phyloP scores from a whole-genome alignment of 306 rosid species.

The Crataegus laevigata region DNA sequence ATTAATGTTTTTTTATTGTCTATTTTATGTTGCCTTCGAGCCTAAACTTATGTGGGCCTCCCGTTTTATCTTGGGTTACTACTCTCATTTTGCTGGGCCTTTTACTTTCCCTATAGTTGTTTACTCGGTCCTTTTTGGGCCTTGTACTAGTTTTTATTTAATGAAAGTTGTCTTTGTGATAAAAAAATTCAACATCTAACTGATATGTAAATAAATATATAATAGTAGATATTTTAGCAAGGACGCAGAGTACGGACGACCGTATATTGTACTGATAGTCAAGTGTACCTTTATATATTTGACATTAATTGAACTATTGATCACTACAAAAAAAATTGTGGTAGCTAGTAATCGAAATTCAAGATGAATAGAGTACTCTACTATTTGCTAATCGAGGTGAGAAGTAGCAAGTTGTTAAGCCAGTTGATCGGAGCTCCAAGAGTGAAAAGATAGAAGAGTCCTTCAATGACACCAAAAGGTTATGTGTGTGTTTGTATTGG shows the following conservation, averaged over 20 bases:
- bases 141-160: too few relatives aligned
- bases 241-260: conserved; percentile 6
- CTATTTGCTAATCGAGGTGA: conserved; percentile 26
- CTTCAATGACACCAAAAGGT: conserved; percentile 19
- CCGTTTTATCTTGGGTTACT: too few relatives aligned
- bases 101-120: too few relatives aligned
- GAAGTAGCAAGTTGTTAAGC: conserved; percentile 27
- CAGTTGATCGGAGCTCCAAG: conserved; percentile 13
- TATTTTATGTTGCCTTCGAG: too few relatives aligned
- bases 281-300: not conserved
- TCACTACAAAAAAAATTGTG: not conserved
- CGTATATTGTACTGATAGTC: not conserved
- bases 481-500: conserved; percentile 50
- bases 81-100: too few relatives aligned
- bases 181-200: not conserved
- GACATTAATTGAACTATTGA: not conserved
- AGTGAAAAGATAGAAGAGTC: conserved; percentile 5
- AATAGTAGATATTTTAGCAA: not conserved
- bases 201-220: too few relatives aligned
- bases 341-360: too few relatives aligned
- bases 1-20: too few relatives aligned
- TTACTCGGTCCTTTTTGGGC: too few relatives aligned
- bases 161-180: too few relatives aligned
- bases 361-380: not conserved
- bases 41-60: too few relatives aligned